These are phyloP conservation scores for Teratosphaeria viscida DNA, from an alignment of 2,329 filamentous ascomycete genomes.

Conservation along the genomic window DNA sequence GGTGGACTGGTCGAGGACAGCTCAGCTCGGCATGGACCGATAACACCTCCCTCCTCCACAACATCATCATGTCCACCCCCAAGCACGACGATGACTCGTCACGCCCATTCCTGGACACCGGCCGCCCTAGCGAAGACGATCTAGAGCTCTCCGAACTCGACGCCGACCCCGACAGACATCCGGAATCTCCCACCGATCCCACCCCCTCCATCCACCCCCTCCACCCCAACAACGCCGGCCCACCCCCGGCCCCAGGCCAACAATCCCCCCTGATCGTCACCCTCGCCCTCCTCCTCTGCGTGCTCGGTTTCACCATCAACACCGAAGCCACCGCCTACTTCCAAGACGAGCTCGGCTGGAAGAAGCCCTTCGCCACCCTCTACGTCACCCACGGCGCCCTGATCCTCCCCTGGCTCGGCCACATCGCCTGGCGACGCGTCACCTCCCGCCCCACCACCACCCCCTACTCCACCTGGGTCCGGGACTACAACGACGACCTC, in stretches of 20 bases:
- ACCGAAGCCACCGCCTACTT: constrained; percentile 26
- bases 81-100: constrained; percentile 2
- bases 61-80: background rate
- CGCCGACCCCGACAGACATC: background rate
- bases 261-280: constrained; percentile 12
- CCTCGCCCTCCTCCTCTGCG: constrained; percentile 15
- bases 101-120: constrained; percentile 3
- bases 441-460: constrained; percentile 7
- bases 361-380: constrained; percentile 24
- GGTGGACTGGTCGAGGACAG: background rate
- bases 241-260: background rate
- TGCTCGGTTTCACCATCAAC: constrained; percentile 22
- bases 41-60: background rate
- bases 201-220: background rate
- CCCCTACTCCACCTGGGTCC: constrained; percentile 17
- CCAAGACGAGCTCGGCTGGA: constrained; percentile 22
- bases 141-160: constrained; percentile 3
- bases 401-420: constrained; percentile 21
- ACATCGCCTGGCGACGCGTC: constrained; percentile 18
- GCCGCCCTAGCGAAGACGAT: constrained; percentile 1
- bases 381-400: constrained; percentile 25
- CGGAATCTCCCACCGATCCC: background rate
- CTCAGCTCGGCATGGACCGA: background rate
- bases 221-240: background rate
- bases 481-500: constrained; percentile 22